Percentiles rank a stretch among this genome's conserved stretches.
These are phyloP conservation scores for Suillus plorans DNA, from an alignment of 768 basidiomycete genomes.

Conservation along the genomic window DNA sequence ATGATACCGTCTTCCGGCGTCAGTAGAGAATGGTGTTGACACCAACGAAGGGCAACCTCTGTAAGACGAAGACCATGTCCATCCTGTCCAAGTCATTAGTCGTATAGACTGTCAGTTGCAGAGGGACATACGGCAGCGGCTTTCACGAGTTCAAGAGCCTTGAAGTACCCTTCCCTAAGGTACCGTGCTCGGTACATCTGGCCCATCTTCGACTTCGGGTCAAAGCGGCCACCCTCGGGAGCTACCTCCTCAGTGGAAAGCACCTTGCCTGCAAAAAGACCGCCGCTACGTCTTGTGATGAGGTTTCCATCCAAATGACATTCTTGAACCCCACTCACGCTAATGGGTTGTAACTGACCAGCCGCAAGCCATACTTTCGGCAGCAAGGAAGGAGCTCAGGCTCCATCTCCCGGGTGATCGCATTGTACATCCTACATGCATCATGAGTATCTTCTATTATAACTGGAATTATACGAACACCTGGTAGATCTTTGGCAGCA, in stretches of 20 bases:
- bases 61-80: constrained; percentile 47
- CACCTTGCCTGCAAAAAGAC: constrained; percentile 59
- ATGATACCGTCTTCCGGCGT: constrained; percentile 45
- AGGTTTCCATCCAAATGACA: neutral
- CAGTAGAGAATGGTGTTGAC: constrained; percentile 54
- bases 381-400: constrained; percentile 55
- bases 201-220: constrained; percentile 36
- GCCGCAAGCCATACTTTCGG: constrained; percentile 54
- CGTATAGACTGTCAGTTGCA: neutral
- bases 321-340: constrained; percentile 30
- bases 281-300: constrained; percentile 35
- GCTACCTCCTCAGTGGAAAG: constrained; percentile 29
- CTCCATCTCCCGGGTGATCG: constrained; percentile 48
- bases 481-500: constrained; percentile 56
- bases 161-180: constrained; percentile 41
- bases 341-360: constrained; percentile 58
- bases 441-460: neutral
- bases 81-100: constrained; percentile 27
- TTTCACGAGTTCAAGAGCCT: constrained; percentile 42
- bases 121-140: constrained; percentile 36
- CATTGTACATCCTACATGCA: constrained; percentile 43
- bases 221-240: constrained; percentile 42
- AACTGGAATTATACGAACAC: constrained; percentile 34
- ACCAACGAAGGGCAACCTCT: constrained; percentile 63
- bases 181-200: constrained; percentile 47